phyloP scores from a whole-genome alignment of 345 rosid species.

The Salix purpurea region DNA sequence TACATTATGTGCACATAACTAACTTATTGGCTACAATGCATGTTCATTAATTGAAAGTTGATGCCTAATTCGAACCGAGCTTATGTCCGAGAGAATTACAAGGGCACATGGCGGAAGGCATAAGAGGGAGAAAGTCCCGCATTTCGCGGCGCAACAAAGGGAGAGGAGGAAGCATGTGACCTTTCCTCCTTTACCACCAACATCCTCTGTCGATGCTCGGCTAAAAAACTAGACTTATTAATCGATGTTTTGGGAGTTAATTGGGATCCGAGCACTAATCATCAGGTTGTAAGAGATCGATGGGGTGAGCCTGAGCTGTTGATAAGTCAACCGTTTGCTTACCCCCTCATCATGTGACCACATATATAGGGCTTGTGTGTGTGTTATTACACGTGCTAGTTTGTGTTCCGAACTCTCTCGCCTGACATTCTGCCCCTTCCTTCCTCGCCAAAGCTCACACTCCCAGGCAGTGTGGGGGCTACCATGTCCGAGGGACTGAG shows the following conservation, averaged over 20 bases:
- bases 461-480: background rate
- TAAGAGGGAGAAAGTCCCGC: constrained; percentile 20
- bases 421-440: background rate
- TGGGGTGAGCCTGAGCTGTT: constrained; percentile 9
- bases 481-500: too few species aligned
- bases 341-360: constrained; percentile 11
- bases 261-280: constrained; percentile 60
- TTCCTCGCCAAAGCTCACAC: background rate
- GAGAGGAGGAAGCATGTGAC: constrained; percentile 34
- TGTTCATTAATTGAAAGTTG: too few species aligned
- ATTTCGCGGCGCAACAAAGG: constrained; percentile 22
- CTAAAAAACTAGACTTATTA: background rate
- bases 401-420: background rate
- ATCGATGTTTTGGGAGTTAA: background rate
- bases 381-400: too few species aligned
- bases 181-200: constrained; percentile 29
- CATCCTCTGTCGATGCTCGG: constrained; percentile 17
- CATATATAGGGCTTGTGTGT: too few species aligned
- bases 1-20: too few species aligned
- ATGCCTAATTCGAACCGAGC: too few species aligned
- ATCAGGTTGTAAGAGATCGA: constrained; percentile 20
- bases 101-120: constrained; percentile 16
- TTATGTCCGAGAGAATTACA: background rate
- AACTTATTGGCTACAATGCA: too few species aligned
- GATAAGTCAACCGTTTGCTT: constrained; percentile 20